Evolutionary conservation across 2,329 filamentous ascomycete species (phyloP).

Genomic region (Coniella vitis): DNA sequence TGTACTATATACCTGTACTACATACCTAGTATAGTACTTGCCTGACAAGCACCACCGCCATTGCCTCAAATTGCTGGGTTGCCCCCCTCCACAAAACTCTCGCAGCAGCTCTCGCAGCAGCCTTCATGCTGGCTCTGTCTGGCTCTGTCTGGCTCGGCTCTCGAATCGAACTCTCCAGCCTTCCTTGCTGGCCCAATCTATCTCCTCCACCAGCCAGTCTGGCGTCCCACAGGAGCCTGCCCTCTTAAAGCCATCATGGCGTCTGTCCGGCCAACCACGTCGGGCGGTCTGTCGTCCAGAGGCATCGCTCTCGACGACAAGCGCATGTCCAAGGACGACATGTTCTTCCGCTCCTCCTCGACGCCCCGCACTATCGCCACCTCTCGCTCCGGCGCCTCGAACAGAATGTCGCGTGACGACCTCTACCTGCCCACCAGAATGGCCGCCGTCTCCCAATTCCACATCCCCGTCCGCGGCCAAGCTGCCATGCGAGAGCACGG

Average conservation of each 20-base stretch:
- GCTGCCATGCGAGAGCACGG: constrained; percentile 37
- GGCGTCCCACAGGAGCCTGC: too few species aligned
- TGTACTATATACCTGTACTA: too few species aligned
- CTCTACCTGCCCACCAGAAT: constrained; percentile 27
- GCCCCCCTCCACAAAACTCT: constrained; percentile 19
- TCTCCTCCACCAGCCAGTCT: too few species aligned
- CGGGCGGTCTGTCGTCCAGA: constrained; percentile 16
- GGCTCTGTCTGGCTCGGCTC: neutral
- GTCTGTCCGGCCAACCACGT: constrained; percentile 34
- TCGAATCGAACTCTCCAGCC: too few species aligned
- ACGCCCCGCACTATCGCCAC: constrained; percentile 2
- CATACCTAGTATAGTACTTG: too few species aligned
- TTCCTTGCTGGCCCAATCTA: too few species aligned
- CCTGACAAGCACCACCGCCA: too few species aligned
- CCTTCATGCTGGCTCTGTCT: neutral
- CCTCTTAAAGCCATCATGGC: constrained; percentile 21
- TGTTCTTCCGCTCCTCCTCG: constrained; percentile 26
- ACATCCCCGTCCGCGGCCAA: constrained; percentile 34
- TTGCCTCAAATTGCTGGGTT: constrained; percentile 16
- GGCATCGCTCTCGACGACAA: constrained; percentile 28
- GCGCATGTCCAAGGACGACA: constrained; percentile 39
- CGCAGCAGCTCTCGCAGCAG: neutral
- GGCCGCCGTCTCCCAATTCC: constrained; percentile 28
- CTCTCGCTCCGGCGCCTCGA: constrained; percentile 21
- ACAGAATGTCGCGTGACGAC: constrained; percentile 38